A percentile compares a stretch with the other conserved stretches of the same genome.
Conservation (phyloP, 371 early-diverging fungal species). For the Capillidium heterosporum region DNA sequence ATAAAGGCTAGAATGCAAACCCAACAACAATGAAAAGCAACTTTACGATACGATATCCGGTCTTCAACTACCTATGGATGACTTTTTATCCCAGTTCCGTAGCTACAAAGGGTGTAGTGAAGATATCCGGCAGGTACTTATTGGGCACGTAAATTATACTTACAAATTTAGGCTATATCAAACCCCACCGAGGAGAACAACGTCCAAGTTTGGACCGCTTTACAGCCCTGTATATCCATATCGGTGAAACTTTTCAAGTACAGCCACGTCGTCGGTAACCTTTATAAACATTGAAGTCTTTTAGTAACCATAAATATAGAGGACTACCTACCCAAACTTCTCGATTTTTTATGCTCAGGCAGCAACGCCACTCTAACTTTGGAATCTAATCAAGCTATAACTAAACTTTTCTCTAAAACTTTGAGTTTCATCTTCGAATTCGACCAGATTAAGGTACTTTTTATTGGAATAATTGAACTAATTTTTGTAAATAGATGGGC, state of each 20-base stretch:
- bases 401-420: constrained; percentile 57
- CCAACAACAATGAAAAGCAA: neutral
- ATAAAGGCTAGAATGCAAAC: neutral
- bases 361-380: constrained; percentile 36
- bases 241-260: constrained; percentile 1
- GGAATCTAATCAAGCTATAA: constrained; percentile 54
- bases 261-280: neutral
- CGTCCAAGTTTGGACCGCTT: neutral
- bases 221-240: neutral
- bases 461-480: neutral
- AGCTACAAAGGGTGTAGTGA: constrained; percentile 4
- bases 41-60: neutral
- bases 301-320: neutral
- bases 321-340: neutral
- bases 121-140: constrained; percentile 1
- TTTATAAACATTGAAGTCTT: too few species aligned
- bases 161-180: constrained; percentile 1
- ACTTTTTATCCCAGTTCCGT: neutral
- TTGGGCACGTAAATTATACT: neutral
- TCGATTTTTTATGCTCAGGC: neutral
- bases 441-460: constrained; percentile 66
- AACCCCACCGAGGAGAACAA: neutral
- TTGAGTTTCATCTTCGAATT: constrained; percentile 75
- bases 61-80: neutral
- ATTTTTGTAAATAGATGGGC: constrained; percentile 36